Base-by-base conservation (phyloP, 2,329 filamentous ascomycete genomes). In the Exophiala dermatitidis region DNA sequence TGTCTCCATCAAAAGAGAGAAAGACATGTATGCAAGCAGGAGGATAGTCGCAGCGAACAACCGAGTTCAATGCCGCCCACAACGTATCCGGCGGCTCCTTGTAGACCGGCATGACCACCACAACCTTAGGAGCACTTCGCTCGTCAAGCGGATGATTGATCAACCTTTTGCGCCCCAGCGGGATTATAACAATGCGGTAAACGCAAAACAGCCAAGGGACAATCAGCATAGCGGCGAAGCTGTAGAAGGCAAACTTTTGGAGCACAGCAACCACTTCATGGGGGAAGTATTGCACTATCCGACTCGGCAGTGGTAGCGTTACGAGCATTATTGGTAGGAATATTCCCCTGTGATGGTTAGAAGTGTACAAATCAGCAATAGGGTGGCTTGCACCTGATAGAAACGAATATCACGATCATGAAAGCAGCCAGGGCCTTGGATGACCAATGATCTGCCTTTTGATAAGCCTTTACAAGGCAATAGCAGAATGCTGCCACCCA, bases 41-140 rank as follows among this genome's bases (percentile, higher is more conserved):
- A 1, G 93, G 91, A 60, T 97, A 97, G 63, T 96, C 91, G 70
- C 89, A 94, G 63, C 91, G 86, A 48, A 95, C 89, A 33, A 97
- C 84, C 0, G 91, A 96, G 71, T 96, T 84, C 62, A 96, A 79
- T 3, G 91, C 93, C 44, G 86, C 86, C 51, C 96, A 77, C 44
- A 97, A 77, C 8, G 95, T 79, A 0, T 88, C 85, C 0, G 89
- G 88, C 31, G 90, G 83, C 67, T 97, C 93, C 66, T 93, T 89
- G 74, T 95, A 97, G 66, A 90, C 94, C 3, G 91, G 93, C 90
- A 97, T 96, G 54, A 97, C 85, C 56, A 97, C 86, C 59, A 96
- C 89, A 10, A 95, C 86, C 70, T 97, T 97, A 1, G 91, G 93
- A 0, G 93, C 90, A 0, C 85, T 90, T 2, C 81, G 74, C 66